phyloP scores from a whole-genome alignment of 345 rosid species.

The Eucalyptus caleyi region DNA sequence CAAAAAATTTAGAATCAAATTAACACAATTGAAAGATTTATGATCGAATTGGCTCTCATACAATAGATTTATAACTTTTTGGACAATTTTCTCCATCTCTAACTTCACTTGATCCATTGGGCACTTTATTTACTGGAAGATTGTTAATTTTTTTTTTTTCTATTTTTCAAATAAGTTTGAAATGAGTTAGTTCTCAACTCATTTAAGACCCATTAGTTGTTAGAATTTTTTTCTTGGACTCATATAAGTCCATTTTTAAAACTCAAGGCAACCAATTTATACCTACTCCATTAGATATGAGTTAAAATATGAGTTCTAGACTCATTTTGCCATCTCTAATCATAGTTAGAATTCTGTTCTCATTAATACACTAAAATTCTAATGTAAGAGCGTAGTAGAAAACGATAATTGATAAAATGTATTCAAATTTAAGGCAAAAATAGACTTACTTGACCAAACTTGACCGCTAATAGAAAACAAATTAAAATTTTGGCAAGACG shows the following conservation, averaged over 20 bases:
- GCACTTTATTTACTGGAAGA: no score
- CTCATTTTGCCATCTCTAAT: background rate
- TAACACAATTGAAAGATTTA: fast-evolving
- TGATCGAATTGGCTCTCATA: fast-evolving
- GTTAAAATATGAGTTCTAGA: no score
- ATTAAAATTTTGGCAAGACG: background rate
- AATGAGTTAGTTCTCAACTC: background rate
- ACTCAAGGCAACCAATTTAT: background rate
- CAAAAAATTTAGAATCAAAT: fast-evolving
- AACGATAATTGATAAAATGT: background rate
- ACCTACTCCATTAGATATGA: background rate
- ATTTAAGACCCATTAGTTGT: background rate
- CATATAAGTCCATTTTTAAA: background rate
- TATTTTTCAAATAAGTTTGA: background rate
- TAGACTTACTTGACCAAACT: background rate
- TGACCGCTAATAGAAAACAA: background rate
- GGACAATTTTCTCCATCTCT: background rate
- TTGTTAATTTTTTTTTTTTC: fast-evolving
- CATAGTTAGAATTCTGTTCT: no score
- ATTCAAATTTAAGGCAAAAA: background rate
- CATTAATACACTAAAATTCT: background rate
- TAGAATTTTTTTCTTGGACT: background rate
- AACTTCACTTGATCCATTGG: background rate
- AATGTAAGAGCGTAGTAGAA: background rate
- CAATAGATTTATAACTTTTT: fast-evolving